phyloP scores from a whole-genome alignment of 176 grass and related monocot species.

The Oryza meyeriana region DNA sequence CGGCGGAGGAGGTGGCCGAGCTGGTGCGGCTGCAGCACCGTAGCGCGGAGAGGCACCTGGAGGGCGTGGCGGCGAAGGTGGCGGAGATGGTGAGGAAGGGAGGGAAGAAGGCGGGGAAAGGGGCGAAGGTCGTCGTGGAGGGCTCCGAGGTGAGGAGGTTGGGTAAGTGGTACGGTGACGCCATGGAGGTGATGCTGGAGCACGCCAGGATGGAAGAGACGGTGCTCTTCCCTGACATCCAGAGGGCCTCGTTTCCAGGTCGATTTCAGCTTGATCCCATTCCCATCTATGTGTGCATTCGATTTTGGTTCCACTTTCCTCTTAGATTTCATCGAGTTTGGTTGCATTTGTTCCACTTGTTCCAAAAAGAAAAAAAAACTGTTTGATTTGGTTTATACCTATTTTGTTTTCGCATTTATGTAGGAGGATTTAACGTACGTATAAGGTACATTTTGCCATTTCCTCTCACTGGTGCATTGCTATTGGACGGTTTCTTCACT shows the following conservation, averaged over 20 bases:
- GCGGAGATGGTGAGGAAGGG: slow-evolving; percentile 62
- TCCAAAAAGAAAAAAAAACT: not conserved
- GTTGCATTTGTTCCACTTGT: not conserved
- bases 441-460: not conserved
- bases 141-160: slow-evolving; percentile 68
- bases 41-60: slow-evolving; percentile 78
- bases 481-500: not conserved
- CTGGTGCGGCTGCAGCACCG: slow-evolving; percentile 77
- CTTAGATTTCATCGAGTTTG: not conserved
- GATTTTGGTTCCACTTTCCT: not conserved
- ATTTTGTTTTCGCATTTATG: slow-evolving; percentile 6
- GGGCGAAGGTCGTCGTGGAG: slow-evolving; percentile 25
- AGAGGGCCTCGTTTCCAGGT: slow-evolving; percentile 72
- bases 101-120: slow-evolving; percentile 58
- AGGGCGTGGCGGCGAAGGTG: slow-evolving; percentile 56
- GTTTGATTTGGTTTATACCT: not conserved
- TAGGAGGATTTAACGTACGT: not conserved
- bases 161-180: slow-evolving; percentile 66
- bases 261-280: not conserved
- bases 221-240: slow-evolving; percentile 76
- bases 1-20: slow-evolving; percentile 57
- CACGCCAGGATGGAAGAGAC: slow-evolving; percentile 98
- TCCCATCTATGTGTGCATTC: not conserved
- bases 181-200: slow-evolving; percentile 93
- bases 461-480: not conserved